Conservation (phyloP, 345 rosid species). For the Clausena lansium region DNA sequence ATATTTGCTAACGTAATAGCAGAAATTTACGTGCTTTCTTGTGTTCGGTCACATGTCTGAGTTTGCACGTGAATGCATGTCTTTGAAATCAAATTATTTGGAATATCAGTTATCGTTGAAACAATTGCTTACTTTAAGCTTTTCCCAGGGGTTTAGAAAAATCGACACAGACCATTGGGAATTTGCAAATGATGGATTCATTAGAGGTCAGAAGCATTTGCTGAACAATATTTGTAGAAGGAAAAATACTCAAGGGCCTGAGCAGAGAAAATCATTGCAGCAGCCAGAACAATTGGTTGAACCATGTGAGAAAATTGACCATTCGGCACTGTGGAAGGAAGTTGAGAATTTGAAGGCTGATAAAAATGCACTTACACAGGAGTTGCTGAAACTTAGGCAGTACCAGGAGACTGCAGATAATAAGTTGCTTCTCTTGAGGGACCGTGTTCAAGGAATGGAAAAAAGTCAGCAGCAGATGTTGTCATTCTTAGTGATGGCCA, state of each 20-base stretch:
- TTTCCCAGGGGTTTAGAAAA: slow-evolving; percentile 83
- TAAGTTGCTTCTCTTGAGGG: slow-evolving; percentile 60
- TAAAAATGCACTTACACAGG: slow-evolving; percentile 61
- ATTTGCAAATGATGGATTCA: slow-evolving; percentile 82
- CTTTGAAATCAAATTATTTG: not conserved
- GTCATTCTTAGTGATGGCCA: slow-evolving; percentile 85
- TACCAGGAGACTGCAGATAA: slow-evolving; percentile 67
- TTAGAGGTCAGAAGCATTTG: slow-evolving; percentile 68
- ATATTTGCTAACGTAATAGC: not conserved
- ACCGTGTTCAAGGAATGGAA: slow-evolving; percentile 85
- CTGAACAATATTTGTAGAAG: slow-evolving; percentile 63
- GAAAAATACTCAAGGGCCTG: slow-evolving; percentile 58
- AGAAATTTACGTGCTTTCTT: not conserved
- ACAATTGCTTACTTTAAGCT: not conserved
- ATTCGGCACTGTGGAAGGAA: slow-evolving; percentile 57
- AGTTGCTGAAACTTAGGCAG: slow-evolving; percentile 68
- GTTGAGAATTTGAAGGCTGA: slow-evolving; percentile 77
- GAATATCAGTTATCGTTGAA: not conserved
- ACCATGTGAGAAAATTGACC: slow-evolving; percentile 31
- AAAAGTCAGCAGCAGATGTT: slow-evolving; percentile 93
- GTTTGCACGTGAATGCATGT: not conserved
- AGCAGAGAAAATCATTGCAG: slow-evolving; percentile 38
- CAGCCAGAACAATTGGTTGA: slow-evolving; percentile 30
- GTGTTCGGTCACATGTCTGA: not conserved
- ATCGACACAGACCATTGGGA: slow-evolving; percentile 84